Percentiles rank a stretch among this genome's conserved stretches.
phyloP scores from a whole-genome alignment of 1,284 basidiomycete species.

The Amylostereum areolatum region DNA sequence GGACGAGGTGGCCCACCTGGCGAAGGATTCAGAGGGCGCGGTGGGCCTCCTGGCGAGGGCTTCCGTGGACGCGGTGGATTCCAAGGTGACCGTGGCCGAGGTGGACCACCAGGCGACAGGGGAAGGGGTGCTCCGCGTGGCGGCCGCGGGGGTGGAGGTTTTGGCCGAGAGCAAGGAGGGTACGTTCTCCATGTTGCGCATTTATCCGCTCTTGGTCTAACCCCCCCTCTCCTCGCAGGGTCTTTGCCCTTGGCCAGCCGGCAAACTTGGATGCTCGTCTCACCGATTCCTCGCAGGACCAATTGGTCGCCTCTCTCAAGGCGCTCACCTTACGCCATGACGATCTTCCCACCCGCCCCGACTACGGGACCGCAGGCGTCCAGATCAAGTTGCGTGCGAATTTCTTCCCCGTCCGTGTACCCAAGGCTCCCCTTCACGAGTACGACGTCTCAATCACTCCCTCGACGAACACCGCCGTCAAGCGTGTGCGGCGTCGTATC shows the following conservation, averaged over 20 bases:
- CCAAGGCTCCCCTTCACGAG: constrained; percentile 57
- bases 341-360: constrained; percentile 62
- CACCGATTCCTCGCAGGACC: constrained; percentile 47
- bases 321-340: constrained; percentile 32
- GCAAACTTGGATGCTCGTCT: constrained; percentile 58
- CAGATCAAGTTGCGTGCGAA: constrained; percentile 65
- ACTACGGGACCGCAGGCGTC: constrained; percentile 55
- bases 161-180: constrained; percentile 41
- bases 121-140: constrained; percentile 15
- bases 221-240: constrained; percentile 26
- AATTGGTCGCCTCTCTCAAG: constrained; percentile 46
- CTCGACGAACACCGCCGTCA: constrained; percentile 36
- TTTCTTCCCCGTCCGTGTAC: constrained; percentile 65
- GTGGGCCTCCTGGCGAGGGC: constrained; percentile 14
- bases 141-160: constrained; percentile 16
- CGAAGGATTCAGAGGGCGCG: constrained; percentile 19
- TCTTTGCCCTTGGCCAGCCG: constrained; percentile 43
- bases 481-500: constrained; percentile 60
- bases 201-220: background rate
- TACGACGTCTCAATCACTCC: constrained; percentile 66
- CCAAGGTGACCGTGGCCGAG: constrained; percentile 15
- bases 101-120: constrained; percentile 13
- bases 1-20: constrained; percentile 9
- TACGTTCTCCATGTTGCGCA: constrained; percentile 23
- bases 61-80: constrained; percentile 2